Evolutionary conservation across 2,329 filamentous ascomycete species (phyloP).

Genomic region (Paracamarosporium sp.): DNA sequence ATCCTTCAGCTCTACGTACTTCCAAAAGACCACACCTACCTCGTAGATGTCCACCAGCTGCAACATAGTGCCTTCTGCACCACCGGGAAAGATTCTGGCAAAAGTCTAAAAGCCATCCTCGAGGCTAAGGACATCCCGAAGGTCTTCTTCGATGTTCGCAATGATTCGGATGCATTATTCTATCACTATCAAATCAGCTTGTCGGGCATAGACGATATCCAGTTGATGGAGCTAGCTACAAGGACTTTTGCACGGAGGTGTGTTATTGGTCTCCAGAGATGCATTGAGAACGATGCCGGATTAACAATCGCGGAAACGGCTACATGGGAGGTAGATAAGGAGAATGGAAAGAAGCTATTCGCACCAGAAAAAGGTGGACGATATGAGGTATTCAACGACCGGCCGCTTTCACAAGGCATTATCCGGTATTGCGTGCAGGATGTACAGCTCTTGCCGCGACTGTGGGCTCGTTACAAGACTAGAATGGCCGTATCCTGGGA

Average conservation of each 20-base stretch:
- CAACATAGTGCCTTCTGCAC: constrained; percentile 33
- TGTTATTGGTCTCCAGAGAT: constrained; percentile 16
- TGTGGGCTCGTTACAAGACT: constrained; percentile 5
- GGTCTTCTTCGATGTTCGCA: constrained; percentile 38
- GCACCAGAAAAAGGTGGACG: constrained; percentile 20
- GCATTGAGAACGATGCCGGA: constrained; percentile 13
- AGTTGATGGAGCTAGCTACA: constrained; percentile 29
- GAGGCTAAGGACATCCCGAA: constrained; percentile 27
- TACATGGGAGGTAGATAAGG: constrained; percentile 24
- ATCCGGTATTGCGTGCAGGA: constrained; percentile 27
- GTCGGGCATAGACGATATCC: constrained; percentile 22
- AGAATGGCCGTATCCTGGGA: neutral
- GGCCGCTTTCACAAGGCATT: constrained; percentile 26
- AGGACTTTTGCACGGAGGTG: constrained; percentile 4
- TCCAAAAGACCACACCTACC: constrained; percentile 21
- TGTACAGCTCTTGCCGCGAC: constrained; percentile 19
- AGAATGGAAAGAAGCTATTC: constrained; percentile 30
- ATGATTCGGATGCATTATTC: constrained; percentile 36
- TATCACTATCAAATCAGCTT: constrained; percentile 22
- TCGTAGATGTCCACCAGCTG: constrained; percentile 39
- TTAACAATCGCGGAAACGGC: constrained; percentile 15
- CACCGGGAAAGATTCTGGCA: constrained; percentile 10
- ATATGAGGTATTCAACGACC: constrained; percentile 32
- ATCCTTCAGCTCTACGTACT: constrained; percentile 26
- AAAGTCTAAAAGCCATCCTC: constrained; percentile 38